Base-by-base conservation (phyloP, 2,329 filamentous ascomycete genomes). In the Penicillium aurantiogriseum region DNA sequence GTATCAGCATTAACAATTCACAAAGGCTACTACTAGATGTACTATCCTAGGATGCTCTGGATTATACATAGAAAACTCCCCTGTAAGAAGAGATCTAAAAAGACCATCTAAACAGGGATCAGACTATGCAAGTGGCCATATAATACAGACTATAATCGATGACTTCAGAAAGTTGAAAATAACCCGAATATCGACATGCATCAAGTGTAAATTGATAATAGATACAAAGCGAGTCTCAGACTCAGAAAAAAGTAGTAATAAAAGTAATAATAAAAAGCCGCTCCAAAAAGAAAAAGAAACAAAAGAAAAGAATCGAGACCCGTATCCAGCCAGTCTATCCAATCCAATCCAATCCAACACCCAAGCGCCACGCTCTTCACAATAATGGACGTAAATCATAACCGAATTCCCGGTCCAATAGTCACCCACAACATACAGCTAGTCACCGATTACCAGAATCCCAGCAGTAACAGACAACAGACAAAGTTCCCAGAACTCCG, bases 181-280 rank as follows among this genome's bases (percentile, higher is more conserved):
- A 33, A 33, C 31, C 31, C 13, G 33, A 17, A 35, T 17, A 15
- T 17, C 6, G 6, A 35, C 5, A 35, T 35, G 15, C 13, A 6
- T 35, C 33, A 17, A 35, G 6, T 35, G 33, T 35, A 35, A 17
- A 35, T 35, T 42, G 21, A 36, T 35, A 46, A 42, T 52, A 21
- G 36, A 54, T 42, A 46, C 33, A 45, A 42, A n/a, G 7, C 23
- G 50, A 56, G 57, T 55, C 50, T 33, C 57, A 27, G 57, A 61
- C 56, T 33, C 52, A 27, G 7, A 42, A 10, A 48, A 23, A 59
- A 61, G 17, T 31, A 56, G 43, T 51, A 51, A 47, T 49, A 38
- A 21, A 27, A 54, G 46, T 42, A 54, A 10, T 33, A 40, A 57
- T 38, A 19, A 38, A 44, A 40, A 42, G 25, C 4, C 5, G 27